A percentile compares a stretch with the other conserved stretches of the same genome.
These are phyloP conservation scores for Bimuria novae-zelandiae DNA, from an alignment of 2,329 filamentous ascomycete genomes.

Conservation along the genomic window DNA sequence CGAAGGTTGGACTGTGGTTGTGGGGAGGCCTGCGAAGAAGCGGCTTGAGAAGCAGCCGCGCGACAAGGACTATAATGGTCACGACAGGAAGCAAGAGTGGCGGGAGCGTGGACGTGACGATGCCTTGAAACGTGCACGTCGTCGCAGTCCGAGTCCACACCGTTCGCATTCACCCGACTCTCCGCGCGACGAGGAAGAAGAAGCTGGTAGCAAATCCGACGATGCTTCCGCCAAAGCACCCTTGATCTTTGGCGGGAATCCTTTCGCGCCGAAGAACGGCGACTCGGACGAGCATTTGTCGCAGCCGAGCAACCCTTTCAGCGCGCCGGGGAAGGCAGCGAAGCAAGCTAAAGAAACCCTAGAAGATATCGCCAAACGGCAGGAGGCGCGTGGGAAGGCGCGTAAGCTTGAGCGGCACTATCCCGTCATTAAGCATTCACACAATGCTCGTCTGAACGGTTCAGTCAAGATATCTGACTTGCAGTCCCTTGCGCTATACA, in stretches of 20 bases:
- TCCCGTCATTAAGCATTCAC: conserved; percentile 55
- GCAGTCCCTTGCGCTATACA: conserved; percentile 62
- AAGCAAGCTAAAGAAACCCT: conserved; percentile 7
- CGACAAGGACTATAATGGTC: conserved; percentile 1
- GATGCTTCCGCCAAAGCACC: not conserved
- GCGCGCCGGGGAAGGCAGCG: not conserved
- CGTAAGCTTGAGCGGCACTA: conserved; percentile 40
- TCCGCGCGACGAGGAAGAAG: not conserved
- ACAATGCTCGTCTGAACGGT: conserved; percentile 58
- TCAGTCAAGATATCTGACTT: conserved; percentile 63
- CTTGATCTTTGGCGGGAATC: conserved; percentile 15
- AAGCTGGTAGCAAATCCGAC: conserved; percentile 1
- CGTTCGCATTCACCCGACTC: conserved; percentile 1
- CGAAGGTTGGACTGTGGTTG: conserved; percentile 38
- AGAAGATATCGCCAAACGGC: conserved; percentile 6
- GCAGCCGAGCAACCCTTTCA: conserved; percentile 26
- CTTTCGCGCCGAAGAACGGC: conserved; percentile 21
- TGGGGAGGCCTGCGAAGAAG: conserved; percentile 23
- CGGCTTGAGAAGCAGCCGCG: conserved; percentile 22
- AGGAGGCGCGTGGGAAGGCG: conserved; percentile 34
- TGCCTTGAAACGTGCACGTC: not conserved
- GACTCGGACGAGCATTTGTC: conserved; percentile 12
- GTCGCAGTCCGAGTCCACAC: not conserved
- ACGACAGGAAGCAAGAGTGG: not conserved
- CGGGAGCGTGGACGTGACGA: conserved; percentile 2